These are phyloP conservation scores for Coemansia sp. DNA, from an alignment of 192 early-diverging fungal species.

Conservation along the genomic window DNA sequence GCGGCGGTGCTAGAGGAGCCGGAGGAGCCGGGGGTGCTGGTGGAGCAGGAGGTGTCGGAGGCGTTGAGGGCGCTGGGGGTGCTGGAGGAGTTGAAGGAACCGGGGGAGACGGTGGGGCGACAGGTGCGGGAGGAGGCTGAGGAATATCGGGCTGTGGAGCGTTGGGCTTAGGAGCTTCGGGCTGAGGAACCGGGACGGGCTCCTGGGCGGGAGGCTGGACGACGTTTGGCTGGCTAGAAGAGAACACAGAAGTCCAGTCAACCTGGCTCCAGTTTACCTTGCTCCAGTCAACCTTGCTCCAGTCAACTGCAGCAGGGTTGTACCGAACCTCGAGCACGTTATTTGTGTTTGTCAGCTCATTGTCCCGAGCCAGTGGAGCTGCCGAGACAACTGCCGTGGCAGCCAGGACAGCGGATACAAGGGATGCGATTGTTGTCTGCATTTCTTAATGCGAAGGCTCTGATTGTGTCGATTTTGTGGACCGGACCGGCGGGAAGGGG, in stretches of 20 bases:
- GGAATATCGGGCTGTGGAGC: not conserved
- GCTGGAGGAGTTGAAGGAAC: not conserved
- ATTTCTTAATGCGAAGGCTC: conserved; percentile 9
- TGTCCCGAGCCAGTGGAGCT: conserved; percentile 18
- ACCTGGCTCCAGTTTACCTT: conserved; percentile 24
- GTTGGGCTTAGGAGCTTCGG: not conserved
- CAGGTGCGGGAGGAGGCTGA: not conserved
- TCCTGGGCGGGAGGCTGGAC: not conserved
- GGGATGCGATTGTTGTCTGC: conserved; percentile 21
- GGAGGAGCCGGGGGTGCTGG: not conserved
- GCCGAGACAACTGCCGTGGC: conserved; percentile 15
- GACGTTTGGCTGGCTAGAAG: not conserved
- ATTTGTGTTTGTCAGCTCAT: conserved; percentile 12
- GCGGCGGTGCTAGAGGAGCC: not conserved
- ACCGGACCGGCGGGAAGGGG: conserved; percentile 3
- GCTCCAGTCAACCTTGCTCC: conserved; percentile 32
- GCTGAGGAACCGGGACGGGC: not conserved
- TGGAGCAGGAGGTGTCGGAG: not conserved
- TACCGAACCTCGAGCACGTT: conserved; percentile 24
- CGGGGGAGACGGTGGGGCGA: not conserved
- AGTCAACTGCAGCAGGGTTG: conserved; percentile 27
- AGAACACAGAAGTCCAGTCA: conserved; percentile 30
- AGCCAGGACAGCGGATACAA: conserved; percentile 15
- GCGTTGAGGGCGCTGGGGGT: not conserved
- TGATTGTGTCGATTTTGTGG: conserved; percentile 1